A percentile compares a stretch with the other conserved stretches of the same genome.
Conservation (phyloP, 202 grass and related monocot genomes). For the Setaria viridis region DNA sequence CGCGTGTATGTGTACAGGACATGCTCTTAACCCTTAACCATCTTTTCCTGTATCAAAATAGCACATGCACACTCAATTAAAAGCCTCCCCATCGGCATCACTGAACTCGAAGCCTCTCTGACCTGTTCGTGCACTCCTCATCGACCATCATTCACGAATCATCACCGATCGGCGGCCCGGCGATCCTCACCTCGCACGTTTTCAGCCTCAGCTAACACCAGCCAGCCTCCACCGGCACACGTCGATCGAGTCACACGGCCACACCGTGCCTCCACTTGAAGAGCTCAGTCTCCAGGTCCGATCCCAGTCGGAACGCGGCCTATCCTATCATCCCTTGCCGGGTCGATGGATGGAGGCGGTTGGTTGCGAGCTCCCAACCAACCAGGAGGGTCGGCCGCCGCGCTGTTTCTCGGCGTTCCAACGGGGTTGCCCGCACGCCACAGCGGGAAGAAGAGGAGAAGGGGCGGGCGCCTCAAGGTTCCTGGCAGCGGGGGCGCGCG, state of each 20-base stretch:
- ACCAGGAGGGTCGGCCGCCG: not conserved
- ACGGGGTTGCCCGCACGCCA: constrained; percentile 29
- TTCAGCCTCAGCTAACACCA: not conserved
- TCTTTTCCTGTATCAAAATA: no score
- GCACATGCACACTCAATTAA: not conserved
- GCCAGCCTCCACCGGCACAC: not conserved
- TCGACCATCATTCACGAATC: not conserved
- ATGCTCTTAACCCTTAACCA: no score
- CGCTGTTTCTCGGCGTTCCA: not conserved
- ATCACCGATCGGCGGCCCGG: not conserved
- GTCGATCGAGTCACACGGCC: not conserved
- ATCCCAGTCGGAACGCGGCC: not conserved
- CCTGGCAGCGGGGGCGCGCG: no score
- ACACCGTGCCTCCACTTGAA: not conserved
- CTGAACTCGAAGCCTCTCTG: no score
- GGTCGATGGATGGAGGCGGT: not conserved
- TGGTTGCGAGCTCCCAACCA: constrained; percentile 47
- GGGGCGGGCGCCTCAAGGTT: not conserved
- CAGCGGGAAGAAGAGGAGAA: not conserved
- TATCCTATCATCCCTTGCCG: no score
- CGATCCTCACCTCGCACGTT: not conserved
- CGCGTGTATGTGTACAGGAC: no score
- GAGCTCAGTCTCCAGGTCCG: not conserved
- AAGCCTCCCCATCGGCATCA: not conserved
- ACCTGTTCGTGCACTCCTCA: no score